Evolutionary conservation across 208 protist species (phyloP).

Genomic region (Crithidia thermophila): DNA sequence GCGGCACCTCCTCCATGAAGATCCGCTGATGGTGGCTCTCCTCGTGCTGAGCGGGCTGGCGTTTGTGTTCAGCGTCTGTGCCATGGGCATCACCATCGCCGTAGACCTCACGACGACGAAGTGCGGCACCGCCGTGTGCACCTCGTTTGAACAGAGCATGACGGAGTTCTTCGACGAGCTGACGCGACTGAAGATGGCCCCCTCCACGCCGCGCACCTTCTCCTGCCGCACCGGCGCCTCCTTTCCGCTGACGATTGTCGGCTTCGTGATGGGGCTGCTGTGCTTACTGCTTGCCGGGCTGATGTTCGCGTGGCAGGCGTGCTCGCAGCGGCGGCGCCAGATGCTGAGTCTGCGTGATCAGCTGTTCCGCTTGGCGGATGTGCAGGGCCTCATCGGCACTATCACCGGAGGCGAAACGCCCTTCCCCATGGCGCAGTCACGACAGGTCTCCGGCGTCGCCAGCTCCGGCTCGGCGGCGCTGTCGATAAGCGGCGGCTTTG

Average conservation of each 20-base stretch:
- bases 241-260: slow-evolving; percentile 26
- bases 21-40: slow-evolving; percentile 24
- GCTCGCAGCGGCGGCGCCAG: neutral
- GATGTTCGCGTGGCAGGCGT: slow-evolving; percentile 7
- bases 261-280: slow-evolving; percentile 22
- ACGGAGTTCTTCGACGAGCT: slow-evolving; percentile 29
- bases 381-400: slow-evolving; percentile 1
- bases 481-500: neutral
- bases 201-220: slow-evolving; percentile 7
- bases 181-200: neutral
- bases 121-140: slow-evolving; percentile 49
- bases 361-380: slow-evolving; percentile 9
- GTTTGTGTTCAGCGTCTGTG: slow-evolving; percentile 35
- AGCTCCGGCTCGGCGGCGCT: neutral
- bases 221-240: slow-evolving; percentile 33
- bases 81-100: slow-evolving; percentile 30
- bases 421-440: slow-evolving; percentile 9
- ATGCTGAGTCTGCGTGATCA: slow-evolving; percentile 17
- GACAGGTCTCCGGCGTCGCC: neutral
- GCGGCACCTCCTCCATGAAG: slow-evolving; percentile 24
- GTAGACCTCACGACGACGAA: slow-evolving; percentile 33
- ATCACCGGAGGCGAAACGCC: neutral
- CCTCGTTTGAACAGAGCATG: slow-evolving; percentile 36
- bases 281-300: slow-evolving; percentile 8
- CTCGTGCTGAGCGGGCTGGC: slow-evolving; percentile 14